Conservation (phyloP, 2,329 filamentous ascomycete species). For the Cryphonectria japonica region DNA sequence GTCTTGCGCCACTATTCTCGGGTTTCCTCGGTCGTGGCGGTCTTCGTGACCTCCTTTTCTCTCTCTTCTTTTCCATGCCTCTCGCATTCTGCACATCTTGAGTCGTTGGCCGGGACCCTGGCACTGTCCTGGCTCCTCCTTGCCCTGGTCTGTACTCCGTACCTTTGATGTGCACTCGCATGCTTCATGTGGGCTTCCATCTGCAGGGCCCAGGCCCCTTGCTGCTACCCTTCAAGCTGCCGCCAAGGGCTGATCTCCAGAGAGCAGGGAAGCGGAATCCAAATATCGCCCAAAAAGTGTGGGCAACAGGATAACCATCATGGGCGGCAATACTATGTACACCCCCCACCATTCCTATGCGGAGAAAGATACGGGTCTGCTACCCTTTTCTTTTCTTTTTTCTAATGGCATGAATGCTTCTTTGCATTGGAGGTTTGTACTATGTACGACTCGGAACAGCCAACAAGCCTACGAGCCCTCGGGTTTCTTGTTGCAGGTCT, state of each 20-base stretch:
- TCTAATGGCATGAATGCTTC: no score
- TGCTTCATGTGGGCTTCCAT: slow-evolving; percentile 20
- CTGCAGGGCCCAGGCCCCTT: slow-evolving; percentile 27
- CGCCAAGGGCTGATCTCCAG: slow-evolving; percentile 27
- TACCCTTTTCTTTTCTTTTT: no score
- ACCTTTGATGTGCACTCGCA: slow-evolving; percentile 15
- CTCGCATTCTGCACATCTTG: slow-evolving; percentile 12
- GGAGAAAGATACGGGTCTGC: slow-evolving; percentile 30
- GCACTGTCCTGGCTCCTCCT: neutral
- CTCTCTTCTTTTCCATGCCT: slow-evolving; percentile 18
- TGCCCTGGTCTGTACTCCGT: slow-evolving; percentile 16
- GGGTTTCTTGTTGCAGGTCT: neutral
- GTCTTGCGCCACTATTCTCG: neutral
- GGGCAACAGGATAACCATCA: slow-evolving; percentile 27
- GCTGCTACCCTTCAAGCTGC: slow-evolving; percentile 5
- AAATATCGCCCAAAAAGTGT: slow-evolving; percentile 23
- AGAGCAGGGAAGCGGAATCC: slow-evolving; percentile 25
- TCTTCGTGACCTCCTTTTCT: neutral
- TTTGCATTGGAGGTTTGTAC: neutral
- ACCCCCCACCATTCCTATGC: slow-evolving; percentile 27
- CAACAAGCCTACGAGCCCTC: neutral
- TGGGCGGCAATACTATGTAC: slow-evolving; percentile 20
- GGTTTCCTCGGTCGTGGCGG: neutral
- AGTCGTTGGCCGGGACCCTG: slow-evolving; percentile 14
- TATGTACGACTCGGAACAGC: neutral